These are phyloP conservation scores for Neofusicoccum parvum DNA, from an alignment of 2,329 filamentous ascomycete genomes.

Conservation along the genomic window DNA sequence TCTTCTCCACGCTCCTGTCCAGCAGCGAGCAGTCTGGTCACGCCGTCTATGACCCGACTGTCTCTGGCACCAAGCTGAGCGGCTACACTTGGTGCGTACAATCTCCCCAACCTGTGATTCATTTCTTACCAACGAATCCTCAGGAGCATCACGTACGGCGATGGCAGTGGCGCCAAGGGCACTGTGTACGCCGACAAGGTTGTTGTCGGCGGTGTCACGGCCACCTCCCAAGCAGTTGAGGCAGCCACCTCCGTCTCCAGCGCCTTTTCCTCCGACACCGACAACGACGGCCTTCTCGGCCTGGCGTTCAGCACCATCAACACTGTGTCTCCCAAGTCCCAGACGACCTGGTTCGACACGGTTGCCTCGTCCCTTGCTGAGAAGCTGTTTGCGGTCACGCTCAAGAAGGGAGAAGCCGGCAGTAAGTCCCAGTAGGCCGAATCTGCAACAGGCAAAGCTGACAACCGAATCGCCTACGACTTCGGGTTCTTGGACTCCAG, in stretches of 20 bases:
- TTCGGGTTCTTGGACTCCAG: conserved; percentile 61
- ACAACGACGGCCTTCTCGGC: conserved; percentile 35
- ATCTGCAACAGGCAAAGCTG: not conserved
- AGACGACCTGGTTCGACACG: conserved; percentile 64
- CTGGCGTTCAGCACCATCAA: conserved; percentile 6
- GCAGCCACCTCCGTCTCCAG: conserved; percentile 62
- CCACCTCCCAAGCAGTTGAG: conserved; percentile 65
- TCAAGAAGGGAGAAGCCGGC: conserved; percentile 54
- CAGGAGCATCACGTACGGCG: conserved; percentile 56
- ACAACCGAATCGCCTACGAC: conserved; percentile 48
- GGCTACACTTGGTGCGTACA: conserved; percentile 60
- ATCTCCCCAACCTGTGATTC: too few relatives aligned
- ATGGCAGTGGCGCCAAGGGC: conserved; percentile 64
- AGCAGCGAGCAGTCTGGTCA: conserved; percentile 56
- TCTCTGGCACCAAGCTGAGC: conserved; percentile 46
- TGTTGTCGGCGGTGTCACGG: conserved; percentile 60
- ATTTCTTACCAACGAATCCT: not conserved
- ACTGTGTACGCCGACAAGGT: conserved; percentile 69
- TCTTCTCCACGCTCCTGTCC: conserved; percentile 63
- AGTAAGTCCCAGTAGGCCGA: not conserved
- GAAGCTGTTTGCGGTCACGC: conserved; percentile 60
- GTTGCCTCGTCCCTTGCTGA: conserved; percentile 54
- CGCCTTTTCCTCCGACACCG: conserved; percentile 52
- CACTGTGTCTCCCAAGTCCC: conserved; percentile 53
- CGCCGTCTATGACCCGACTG: conserved; percentile 58